A percentile compares a stretch with the other conserved stretches of the same genome.
phyloP scores from a whole-genome alignment of 805 yeast species.

The Cyberlindnera nakhonratchasimensis region DNA sequence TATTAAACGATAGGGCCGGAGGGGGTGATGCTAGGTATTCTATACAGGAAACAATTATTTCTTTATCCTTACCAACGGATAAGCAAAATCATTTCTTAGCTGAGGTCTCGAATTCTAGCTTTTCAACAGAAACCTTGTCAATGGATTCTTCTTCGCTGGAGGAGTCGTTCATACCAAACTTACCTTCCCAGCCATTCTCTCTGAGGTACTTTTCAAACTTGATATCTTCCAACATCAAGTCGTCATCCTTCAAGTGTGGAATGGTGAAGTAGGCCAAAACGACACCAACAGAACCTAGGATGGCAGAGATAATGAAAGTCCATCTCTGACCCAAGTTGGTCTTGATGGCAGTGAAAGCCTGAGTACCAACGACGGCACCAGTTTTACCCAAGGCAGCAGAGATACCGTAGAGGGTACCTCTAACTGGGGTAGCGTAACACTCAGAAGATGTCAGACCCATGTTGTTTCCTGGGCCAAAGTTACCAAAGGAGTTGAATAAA shows the following conservation, averaged over 20 bases:
- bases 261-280: slow-evolving; percentile 54
- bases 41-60: no score
- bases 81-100: slow-evolving; percentile 7
- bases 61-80: no score
- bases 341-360: slow-evolving; percentile 67
- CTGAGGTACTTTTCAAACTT: slow-evolving; percentile 57
- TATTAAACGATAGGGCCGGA: no score
- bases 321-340: slow-evolving; percentile 59
- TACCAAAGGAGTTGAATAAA: slow-evolving; percentile 64
- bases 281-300: slow-evolving; percentile 65
- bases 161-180: slow-evolving; percentile 33
- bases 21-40: no score
- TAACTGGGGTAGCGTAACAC: slow-evolving; percentile 68
- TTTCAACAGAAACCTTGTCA: slow-evolving; percentile 7
- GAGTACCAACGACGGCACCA: slow-evolving; percentile 82
- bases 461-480: slow-evolving; percentile 77
- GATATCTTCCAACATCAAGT: slow-evolving; percentile 60
- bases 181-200: slow-evolving; percentile 55
- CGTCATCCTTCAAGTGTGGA: slow-evolving; percentile 71
- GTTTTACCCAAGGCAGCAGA: slow-evolving; percentile 80
- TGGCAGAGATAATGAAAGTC: slow-evolving; percentile 80
- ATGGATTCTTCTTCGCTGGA: slow-evolving; percentile 11
- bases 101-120: slow-evolving; percentile 2
- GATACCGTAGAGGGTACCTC: slow-evolving; percentile 73
- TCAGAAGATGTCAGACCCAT: slow-evolving; percentile 68